Evolutionary conservation across 192 early-diverging fungal genomes (phyloP).

Genomic region (Jimgerdemannia flammicorona): DNA sequence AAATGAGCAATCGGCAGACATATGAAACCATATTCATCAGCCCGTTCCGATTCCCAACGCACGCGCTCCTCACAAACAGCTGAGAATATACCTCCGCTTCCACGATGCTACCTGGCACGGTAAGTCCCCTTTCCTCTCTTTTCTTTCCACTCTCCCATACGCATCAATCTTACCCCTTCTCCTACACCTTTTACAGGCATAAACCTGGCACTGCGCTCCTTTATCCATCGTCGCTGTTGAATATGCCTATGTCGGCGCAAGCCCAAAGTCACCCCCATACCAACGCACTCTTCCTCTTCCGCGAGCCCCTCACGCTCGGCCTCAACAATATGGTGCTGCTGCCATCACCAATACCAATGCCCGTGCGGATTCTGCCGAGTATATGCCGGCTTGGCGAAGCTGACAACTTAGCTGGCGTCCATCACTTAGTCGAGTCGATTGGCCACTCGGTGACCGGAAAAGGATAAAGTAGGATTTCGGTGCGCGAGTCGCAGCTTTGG

Average conservation of each 20-base stretch:
- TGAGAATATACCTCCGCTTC: conserved; percentile 54
- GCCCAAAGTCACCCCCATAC: too few species aligned
- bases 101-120: conserved; percentile 52
- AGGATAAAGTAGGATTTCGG: too few species aligned
- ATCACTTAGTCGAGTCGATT: too few species aligned
- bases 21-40: background rate
- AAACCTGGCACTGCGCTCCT: conserved; percentile 46
- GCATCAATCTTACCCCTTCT: background rate
- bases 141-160: background rate
- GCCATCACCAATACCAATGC: background rate
- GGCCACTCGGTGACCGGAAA: too few species aligned
- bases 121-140: conserved; percentile 10
- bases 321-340: background rate
- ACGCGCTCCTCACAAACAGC: conserved; percentile 21
- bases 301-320: too few species aligned
- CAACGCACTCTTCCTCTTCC: background rate
- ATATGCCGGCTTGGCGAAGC: too few species aligned
- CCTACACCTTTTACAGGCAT: conserved; percentile 14
- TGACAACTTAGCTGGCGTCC: too few species aligned
- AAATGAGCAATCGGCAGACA: too few species aligned
- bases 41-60: background rate
- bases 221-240: conserved; percentile 49
- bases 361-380: too few species aligned
- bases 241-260: conserved; percentile 25
- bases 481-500: too few species aligned